These are phyloP conservation scores for Pelargonium cotyledonis DNA, from an alignment of 441 rosid genomes.

Conservation along the genomic window DNA sequence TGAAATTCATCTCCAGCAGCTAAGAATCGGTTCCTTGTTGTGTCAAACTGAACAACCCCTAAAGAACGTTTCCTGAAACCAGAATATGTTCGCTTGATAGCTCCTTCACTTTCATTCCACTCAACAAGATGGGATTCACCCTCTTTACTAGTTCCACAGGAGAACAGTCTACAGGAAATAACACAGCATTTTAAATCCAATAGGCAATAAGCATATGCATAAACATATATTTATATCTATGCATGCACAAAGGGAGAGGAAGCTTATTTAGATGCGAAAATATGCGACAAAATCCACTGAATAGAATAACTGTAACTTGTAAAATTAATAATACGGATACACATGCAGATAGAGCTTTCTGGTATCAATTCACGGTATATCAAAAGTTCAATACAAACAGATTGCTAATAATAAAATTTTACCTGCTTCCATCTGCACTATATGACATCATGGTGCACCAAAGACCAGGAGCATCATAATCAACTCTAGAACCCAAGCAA, in stretches of 20 bases:
- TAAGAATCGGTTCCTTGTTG: slow-evolving; percentile 62
- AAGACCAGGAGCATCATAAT: slow-evolving; percentile 75
- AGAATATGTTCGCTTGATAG: slow-evolving; percentile 48
- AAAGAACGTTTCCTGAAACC: slow-evolving; percentile 65
- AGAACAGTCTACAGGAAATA: slow-evolving; percentile 45
- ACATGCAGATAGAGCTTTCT: background rate
- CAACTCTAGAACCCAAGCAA: slow-evolving; percentile 63
- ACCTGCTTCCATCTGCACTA: slow-evolving; percentile 82
- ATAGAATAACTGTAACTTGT: background rate
- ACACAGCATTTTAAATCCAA: slow-evolving; percentile 15
- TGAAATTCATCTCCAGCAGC: slow-evolving; percentile 69
- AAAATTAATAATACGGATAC: background rate
- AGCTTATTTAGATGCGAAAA: background rate
- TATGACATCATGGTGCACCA: slow-evolving; percentile 67
- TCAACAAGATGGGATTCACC: slow-evolving; percentile 73
- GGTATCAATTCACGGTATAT: background rate
- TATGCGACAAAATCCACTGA: background rate
- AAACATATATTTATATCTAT: background rate
- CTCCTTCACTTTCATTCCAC: slow-evolving; percentile 87
- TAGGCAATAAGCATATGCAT: slow-evolving; percentile 5
- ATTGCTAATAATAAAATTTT: background rate
- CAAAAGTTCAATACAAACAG: background rate
- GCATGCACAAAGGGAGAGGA: background rate
- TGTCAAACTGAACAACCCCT: slow-evolving; percentile 68
- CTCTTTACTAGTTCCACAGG: slow-evolving; percentile 72